A percentile compares a stretch with the other conserved stretches of the same genome.
Conservation (phyloP, 2,329 filamentous ascomycete genomes). For the Ceratocystis cacaofunesta region DNA sequence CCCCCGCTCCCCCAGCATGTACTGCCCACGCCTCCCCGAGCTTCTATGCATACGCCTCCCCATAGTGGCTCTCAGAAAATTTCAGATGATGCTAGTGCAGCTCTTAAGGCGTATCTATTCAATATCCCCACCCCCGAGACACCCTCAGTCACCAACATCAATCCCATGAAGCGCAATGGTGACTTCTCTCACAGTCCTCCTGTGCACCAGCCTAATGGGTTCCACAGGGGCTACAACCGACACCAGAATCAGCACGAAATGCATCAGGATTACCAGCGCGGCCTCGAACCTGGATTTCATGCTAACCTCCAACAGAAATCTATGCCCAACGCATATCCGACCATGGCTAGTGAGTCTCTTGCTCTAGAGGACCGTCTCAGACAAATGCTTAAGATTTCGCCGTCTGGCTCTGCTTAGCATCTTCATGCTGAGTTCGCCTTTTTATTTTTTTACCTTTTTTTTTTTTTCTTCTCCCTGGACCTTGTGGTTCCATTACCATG, state of each 20-base stretch:
- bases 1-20: background rate
- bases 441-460: background rate
- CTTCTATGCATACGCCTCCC: constrained; percentile 12
- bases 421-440: background rate
- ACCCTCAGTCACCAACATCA: background rate
- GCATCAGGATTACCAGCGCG: background rate
- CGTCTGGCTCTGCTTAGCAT: constrained; percentile 1
- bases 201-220: constrained; percentile 2
- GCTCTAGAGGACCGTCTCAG: constrained; percentile 14
- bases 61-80: background rate
- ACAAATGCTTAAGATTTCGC: constrained; percentile 15
- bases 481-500: constrained; percentile 1
- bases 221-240: background rate
- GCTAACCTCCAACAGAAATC: background rate
- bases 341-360: background rate
- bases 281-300: constrained; percentile 10
- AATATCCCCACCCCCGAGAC: constrained; percentile 20
- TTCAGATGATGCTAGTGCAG: constrained; percentile 30
- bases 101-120: constrained; percentile 43
- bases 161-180: constrained; percentile 5
- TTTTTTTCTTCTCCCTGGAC: constrained; percentile 1
- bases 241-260: background rate
- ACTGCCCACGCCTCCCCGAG: constrained; percentile 10
- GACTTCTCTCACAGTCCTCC: background rate
- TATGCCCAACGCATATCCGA: constrained; percentile 1